These are phyloP conservation scores for Rhodotorula paludigena DNA, from an alignment of 768 basidiomycete species.

Conservation along the genomic window DNA sequence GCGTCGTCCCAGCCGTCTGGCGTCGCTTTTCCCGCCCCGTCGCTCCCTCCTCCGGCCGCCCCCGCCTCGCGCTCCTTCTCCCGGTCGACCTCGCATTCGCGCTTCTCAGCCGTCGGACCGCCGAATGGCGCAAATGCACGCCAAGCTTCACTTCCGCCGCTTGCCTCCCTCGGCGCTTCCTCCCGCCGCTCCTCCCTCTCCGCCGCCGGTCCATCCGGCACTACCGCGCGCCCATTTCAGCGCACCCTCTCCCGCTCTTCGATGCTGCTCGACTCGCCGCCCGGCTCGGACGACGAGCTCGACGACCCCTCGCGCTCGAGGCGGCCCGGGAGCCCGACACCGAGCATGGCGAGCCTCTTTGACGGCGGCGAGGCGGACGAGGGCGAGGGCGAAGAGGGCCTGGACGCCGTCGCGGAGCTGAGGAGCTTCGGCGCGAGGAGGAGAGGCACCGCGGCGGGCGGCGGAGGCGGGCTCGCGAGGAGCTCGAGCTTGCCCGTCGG, in stretches of 20 bases:
- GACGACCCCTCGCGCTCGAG: no score
- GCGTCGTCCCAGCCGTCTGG: not conserved
- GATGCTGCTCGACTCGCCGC: constrained; percentile 18
- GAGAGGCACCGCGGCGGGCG: not conserved
- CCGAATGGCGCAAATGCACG: not conserved
- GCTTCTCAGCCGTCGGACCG: not conserved
- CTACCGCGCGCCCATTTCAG: not conserved
- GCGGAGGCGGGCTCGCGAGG: constrained; percentile 1
- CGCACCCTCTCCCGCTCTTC: constrained; percentile 7
- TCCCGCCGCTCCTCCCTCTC: not conserved
- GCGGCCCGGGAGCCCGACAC: not conserved
- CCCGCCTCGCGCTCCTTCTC: not conserved
- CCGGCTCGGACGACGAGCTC: constrained; percentile 5
- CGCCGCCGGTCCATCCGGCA: not conserved
- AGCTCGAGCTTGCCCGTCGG: constrained; percentile 32
- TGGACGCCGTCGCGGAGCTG: constrained; percentile 11
- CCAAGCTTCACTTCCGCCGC: constrained; percentile 10
- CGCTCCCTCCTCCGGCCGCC: constrained; percentile 1
- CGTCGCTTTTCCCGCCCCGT: no score
- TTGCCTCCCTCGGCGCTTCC: not conserved
- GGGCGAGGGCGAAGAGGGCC: not conserved
- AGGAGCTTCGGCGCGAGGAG: not conserved
- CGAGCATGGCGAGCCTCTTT: not conserved
- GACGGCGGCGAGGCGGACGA: not conserved
- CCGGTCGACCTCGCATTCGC: constrained; percentile 2